These are phyloP conservation scores for Hyphodiscus hymeniophilus DNA, from an alignment of 495 filamentous ascomycete genomes.

Conservation along the genomic window DNA sequence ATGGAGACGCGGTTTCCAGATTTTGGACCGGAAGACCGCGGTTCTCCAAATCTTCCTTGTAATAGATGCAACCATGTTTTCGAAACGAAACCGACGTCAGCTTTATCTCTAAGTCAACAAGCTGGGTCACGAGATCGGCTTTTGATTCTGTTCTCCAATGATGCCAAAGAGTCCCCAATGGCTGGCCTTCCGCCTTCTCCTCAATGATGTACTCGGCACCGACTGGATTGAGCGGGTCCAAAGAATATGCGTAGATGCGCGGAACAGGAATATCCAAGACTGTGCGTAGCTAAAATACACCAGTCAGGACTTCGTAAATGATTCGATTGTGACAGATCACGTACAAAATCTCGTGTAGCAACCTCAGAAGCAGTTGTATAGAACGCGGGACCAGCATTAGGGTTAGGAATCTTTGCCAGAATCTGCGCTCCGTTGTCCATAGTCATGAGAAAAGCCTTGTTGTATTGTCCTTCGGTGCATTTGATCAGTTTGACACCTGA, in stretches of 20 bases:
- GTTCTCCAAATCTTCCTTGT: constrained; percentile 28
- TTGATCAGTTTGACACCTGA: constrained; percentile 27
- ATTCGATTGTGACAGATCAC: constrained; percentile 2
- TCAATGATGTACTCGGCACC: constrained; percentile 18
- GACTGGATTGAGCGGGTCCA: constrained; percentile 13
- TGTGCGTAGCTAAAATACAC: constrained; percentile 26
- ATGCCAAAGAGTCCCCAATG: constrained; percentile 13
- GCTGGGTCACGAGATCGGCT: constrained; percentile 25
- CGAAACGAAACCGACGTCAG: constrained; percentile 27
- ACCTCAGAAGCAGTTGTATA: constrained; percentile 23
- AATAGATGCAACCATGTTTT: constrained; percentile 34
- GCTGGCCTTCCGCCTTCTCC: constrained; percentile 12
- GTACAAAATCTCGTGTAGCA: constrained; percentile 31
- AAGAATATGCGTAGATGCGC: constrained; percentile 8
- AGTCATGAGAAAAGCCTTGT: constrained; percentile 31
- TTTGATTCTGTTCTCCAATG: constrained; percentile 26
- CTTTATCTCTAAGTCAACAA: constrained; percentile 33
- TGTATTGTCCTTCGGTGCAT: constrained; percentile 28
- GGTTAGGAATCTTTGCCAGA: constrained; percentile 25
- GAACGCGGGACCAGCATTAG: constrained; percentile 12
- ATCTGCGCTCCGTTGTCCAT: constrained; percentile 34
- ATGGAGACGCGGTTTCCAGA: constrained; percentile 1
- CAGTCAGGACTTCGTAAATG: constrained; percentile 1
- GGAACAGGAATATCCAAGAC: constrained; percentile 24
- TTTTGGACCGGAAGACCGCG: constrained; percentile 9